Evolutionary conservation across 2,329 filamentous ascomycete species (phyloP).

Genomic region (Talaromyces sp.): DNA sequence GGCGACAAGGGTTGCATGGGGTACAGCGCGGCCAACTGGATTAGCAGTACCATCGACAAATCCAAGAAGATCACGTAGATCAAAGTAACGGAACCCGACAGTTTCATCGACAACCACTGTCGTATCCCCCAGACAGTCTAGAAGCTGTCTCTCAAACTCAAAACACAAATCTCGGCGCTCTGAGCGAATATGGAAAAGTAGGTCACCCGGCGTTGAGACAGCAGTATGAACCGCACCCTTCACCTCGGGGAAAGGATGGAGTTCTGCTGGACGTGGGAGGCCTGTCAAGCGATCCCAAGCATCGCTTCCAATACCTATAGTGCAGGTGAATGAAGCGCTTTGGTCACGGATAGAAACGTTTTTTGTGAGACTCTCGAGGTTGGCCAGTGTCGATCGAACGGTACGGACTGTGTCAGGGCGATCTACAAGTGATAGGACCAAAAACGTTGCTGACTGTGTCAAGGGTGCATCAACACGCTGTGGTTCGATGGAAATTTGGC

Average conservation of each 20-base stretch:
- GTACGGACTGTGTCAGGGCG: conserved; percentile 31
- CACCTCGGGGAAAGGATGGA: conserved; percentile 46
- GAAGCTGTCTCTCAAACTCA: conserved; percentile 53
- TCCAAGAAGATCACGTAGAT: conserved; percentile 52
- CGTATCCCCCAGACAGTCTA: conserved; percentile 43
- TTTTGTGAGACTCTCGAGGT: conserved; percentile 43
- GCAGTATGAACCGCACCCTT: conserved; percentile 47
- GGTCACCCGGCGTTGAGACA: conserved; percentile 50
- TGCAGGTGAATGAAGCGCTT: conserved; percentile 44
- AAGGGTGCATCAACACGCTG: conserved; percentile 48
- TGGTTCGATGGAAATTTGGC: conserved; percentile 24
- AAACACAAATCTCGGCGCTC: conserved; percentile 53
- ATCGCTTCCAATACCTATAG: conserved; percentile 49
- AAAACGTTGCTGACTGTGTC: conserved; percentile 50
- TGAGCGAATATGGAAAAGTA: conserved; percentile 55
- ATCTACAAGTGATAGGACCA: conserved; percentile 40
- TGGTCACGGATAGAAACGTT: conserved; percentile 49
- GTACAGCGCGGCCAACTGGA: conserved; percentile 43
- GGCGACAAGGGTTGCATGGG: conserved; percentile 39
- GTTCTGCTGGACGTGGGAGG: conserved; percentile 44
- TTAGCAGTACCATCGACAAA: conserved; percentile 59
- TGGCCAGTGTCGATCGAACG: conserved; percentile 42
- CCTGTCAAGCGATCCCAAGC: conserved; percentile 46
- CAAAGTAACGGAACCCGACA: conserved; percentile 55
- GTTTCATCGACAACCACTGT: conserved; percentile 49